These are phyloP conservation scores for Sapria himalayana DNA, from an alignment of 345 rosid genomes.

Conservation along the genomic window DNA sequence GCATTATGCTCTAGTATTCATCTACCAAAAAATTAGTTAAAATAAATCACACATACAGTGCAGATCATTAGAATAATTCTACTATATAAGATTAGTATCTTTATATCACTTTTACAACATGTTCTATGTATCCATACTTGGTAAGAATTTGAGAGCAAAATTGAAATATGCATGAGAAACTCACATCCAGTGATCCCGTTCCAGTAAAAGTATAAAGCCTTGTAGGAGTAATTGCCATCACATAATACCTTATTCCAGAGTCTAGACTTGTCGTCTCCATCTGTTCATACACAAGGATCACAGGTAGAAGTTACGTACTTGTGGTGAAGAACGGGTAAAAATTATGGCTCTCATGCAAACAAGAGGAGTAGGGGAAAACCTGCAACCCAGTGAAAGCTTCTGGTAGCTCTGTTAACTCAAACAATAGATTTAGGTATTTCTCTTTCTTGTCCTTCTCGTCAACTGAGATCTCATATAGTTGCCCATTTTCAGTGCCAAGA, in stretches of 20 bases:
- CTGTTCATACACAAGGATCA: slow-evolving; percentile 17
- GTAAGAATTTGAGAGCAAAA: too few species aligned
- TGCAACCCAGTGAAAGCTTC: slow-evolving; percentile 91
- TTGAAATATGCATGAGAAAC: too few species aligned
- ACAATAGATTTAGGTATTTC: slow-evolving; percentile 66
- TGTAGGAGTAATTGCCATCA: slow-evolving; percentile 99
- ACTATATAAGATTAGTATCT: too few species aligned
- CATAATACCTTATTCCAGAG: slow-evolving; percentile 68
- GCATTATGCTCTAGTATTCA: too few species aligned
- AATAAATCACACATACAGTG: too few species aligned
- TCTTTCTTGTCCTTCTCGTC: slow-evolving; percentile 97
- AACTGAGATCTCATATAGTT: slow-evolving; percentile 74
- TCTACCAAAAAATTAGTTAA: too few species aligned
- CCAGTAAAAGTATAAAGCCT: slow-evolving; percentile 93
- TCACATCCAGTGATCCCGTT: slow-evolving; percentile 75
- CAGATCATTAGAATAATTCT: too few species aligned
- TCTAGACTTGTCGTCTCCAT: slow-evolving; percentile 72
- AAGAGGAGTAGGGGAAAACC: slow-evolving; percentile 15
- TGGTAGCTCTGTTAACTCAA: slow-evolving; percentile 62
- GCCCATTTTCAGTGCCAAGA: slow-evolving; percentile 81
- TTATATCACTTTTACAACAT: too few species aligned
- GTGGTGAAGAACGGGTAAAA: slow-evolving; percentile 1
- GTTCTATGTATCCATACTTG: too few species aligned
- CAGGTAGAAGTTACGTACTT: background rate
- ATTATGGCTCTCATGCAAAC: background rate